These are phyloP conservation scores for Diaporthe ampelina DNA, from an alignment of 2,329 filamentous ascomycete genomes.

Conservation along the genomic window DNA sequence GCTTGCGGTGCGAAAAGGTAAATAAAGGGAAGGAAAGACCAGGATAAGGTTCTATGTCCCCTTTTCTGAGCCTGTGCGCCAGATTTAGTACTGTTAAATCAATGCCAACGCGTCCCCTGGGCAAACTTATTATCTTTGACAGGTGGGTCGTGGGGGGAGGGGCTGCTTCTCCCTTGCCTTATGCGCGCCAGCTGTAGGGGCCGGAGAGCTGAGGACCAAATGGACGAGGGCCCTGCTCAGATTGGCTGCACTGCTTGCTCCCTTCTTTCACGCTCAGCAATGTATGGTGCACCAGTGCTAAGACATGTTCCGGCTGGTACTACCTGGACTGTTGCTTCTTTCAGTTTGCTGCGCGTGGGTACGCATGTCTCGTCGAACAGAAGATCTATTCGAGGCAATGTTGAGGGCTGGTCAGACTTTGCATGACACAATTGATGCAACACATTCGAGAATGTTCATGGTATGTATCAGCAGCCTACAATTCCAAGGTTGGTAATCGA, in stretches of 20 bases:
- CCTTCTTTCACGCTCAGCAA: conserved; percentile 8
- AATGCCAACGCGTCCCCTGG: conserved; percentile 8
- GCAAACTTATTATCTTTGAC: neutral
- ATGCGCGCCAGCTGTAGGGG: neutral
- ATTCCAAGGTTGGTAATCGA: neutral
- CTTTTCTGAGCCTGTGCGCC: neutral
- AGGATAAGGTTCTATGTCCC: neutral
- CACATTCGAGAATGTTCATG: neutral
- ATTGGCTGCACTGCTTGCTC: neutral
- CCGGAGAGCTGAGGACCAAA: neutral
- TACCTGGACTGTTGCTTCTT: neutral
- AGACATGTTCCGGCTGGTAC: conserved; percentile 12
- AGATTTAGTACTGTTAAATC: neutral
- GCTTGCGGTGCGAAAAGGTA: neutral
- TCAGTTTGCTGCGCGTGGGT: neutral
- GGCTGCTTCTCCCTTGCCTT: conserved; percentile 17
- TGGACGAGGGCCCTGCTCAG: neutral
- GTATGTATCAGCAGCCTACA: neutral
- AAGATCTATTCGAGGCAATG: neutral
- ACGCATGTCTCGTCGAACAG: neutral
- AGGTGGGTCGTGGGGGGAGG: neutral
- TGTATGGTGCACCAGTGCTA: neutral
- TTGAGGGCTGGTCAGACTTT: neutral
- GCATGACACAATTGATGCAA: neutral
- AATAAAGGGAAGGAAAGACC: neutral